phyloP scores from a whole-genome alignment of 495 filamentous ascomycete species.

The Staphylotrichum longicolle region DNA sequence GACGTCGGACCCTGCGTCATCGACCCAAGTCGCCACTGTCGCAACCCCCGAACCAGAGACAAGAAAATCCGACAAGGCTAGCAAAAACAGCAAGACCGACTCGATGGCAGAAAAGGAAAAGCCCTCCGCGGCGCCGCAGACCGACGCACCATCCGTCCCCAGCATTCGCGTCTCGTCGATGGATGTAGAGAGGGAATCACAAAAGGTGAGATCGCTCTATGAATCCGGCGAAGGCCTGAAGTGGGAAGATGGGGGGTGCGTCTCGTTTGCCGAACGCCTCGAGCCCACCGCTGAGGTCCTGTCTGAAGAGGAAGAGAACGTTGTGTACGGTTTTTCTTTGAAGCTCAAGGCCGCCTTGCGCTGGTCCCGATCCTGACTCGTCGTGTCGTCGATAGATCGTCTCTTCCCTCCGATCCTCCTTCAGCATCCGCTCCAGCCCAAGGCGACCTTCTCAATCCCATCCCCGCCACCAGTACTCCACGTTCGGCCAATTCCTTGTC shows the following conservation, averaged over 20 bases:
- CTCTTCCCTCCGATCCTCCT: conserved; percentile 22
- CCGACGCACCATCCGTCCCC: conserved; percentile 32
- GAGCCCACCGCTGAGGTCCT: conserved; percentile 50
- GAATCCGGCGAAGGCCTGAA: conserved; percentile 64
- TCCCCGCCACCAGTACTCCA: conserved; percentile 29
- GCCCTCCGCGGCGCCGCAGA: conserved; percentile 11
- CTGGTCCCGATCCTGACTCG: conserved; percentile 7
- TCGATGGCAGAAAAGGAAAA: conserved; percentile 5
- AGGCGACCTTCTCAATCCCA: conserved; percentile 23
- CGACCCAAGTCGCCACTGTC: background rate
- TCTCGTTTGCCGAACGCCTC: conserved; percentile 42
- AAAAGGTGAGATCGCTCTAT: conserved; percentile 90
- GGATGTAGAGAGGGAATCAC: conserved; percentile 81
- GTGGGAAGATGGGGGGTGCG: conserved; percentile 56
- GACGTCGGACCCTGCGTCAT: background rate
- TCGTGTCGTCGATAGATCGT: conserved; percentile 12
- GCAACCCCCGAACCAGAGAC: background rate
- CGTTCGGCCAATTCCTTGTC: conserved; percentile 44
- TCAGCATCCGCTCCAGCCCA: conserved; percentile 9
- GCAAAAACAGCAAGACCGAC: background rate
- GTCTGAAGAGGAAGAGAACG: conserved; percentile 50
- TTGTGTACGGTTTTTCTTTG: conserved; percentile 53
- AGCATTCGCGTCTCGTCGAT: conserved; percentile 62
- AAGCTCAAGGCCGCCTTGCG: conserved; percentile 34
- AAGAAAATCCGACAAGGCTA: no score